phyloP scores from a whole-genome alignment of 2,329 filamentous ascomycete species.

The Lecanicillium sp. region DNA sequence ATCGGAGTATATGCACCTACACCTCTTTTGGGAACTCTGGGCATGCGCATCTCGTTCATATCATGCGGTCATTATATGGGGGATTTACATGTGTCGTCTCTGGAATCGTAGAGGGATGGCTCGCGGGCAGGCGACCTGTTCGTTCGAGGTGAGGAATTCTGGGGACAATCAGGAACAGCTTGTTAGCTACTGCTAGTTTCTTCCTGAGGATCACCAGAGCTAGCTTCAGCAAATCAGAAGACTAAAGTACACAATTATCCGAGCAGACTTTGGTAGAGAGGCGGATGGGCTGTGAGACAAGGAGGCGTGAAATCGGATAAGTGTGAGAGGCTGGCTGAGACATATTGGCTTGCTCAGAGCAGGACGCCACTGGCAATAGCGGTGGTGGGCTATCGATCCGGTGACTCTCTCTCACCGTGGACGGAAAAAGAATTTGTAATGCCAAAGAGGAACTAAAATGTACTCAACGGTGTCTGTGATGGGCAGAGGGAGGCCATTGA shows the following conservation, averaged over 20 bases:
- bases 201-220: no score
- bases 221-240: background rate
- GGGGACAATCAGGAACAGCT: no score
- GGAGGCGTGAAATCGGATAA: background rate
- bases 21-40: no score
- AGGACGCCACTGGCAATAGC: background rate
- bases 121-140: no score
- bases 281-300: background rate
- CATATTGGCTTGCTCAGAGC: background rate
- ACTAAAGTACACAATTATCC: background rate
- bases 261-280: background rate
- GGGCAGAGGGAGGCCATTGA: background rate
- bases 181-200: no score
- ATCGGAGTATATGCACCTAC: no score
- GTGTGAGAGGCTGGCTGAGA: conserved; percentile 6
- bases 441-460: background rate
- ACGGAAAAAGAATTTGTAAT: background rate
- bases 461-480: background rate
- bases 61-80: no score
- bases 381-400: background rate
- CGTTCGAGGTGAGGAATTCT: no score
- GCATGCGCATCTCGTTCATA: no score
- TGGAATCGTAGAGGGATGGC: no score
- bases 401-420: background rate
- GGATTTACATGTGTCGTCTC: no score